Evolutionary conservation across 2,329 filamentous ascomycete species (phyloP), one percentile per base, ranked within the genome.

Genomic region (Dryadomyces quercivorus): DNA sequence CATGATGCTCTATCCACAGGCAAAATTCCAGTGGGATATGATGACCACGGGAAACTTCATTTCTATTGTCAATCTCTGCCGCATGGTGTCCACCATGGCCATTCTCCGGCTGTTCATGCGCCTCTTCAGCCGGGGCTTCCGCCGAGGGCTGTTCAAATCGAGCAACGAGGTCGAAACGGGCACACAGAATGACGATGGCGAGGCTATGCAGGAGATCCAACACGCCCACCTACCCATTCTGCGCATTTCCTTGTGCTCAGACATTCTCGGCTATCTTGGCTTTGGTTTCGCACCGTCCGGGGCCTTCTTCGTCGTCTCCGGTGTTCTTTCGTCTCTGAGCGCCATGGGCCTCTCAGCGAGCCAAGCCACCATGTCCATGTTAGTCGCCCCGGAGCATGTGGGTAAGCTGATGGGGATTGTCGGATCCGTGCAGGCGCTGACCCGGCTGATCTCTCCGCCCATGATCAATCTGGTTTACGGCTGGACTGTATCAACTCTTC

Each of bases 1-100:
- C 40, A n/a, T 52, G n/a, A 46, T 52, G 51, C 22, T 52, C 22
- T 52, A 52, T 31, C 51, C 51, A 21, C 51, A 52, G 51, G 51
- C 51, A 1, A 22, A 22, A 5, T 52, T 52, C 43, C 51, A 46
- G 9, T 52, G 51, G 51, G 18, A 26, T 26, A 52, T 52, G 51
- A 38, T 46, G 42, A 18, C 21, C 2, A 52, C 51, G 12, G 51
- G 51, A 7, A 46, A 46, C 6, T 52, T 52, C n/a, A 18, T 52
- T 22, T 36, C 51, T 8, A 16, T 46, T 22, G n/a, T 52, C 51
- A 52, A 31, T 12, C 7, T 46, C 7, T 52, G 6, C 13, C 51
- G 51, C 22, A 34, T 26, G 3, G 12, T 52, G 22, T 26, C 26
- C 1, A 12, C 51, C n/a, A 52, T 26, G n/a, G 9, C 45, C 9